Percentiles rank a stretch among this genome's conserved stretches.
These are phyloP conservation scores for Pythium guiyangense DNA, from an alignment of 352 stramenopile genomes.

Conservation along the genomic window DNA sequence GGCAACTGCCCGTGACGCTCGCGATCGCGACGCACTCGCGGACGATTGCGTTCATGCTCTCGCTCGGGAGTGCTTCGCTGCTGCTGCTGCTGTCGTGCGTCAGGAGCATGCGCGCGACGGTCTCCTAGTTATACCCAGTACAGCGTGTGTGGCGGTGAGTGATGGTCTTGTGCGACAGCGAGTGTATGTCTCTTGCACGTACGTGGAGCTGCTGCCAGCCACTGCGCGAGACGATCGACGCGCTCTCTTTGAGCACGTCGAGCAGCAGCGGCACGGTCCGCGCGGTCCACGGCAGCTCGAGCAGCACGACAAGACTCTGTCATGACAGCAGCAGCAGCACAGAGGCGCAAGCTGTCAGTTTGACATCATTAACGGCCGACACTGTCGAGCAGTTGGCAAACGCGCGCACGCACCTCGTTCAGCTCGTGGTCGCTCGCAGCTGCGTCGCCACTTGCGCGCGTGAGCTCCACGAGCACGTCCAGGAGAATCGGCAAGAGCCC, in stretches of 20 bases:
- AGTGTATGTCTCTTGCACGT: background rate
- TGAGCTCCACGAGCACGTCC: constrained; percentile 33
- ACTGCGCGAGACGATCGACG: constrained; percentile 27
- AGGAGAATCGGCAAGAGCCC: constrained; percentile 54
- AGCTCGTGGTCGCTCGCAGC: constrained; percentile 10
- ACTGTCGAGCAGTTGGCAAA: background rate
- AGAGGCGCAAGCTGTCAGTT: too few relatives aligned
- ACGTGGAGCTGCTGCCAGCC: constrained; percentile 62
- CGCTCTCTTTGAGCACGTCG: constrained; percentile 50
- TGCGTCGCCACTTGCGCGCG: background rate
- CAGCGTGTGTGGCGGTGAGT: background rate
- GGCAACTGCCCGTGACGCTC: constrained; percentile 27
- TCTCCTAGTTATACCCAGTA: constrained; percentile 23
- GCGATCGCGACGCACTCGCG: constrained; percentile 59
- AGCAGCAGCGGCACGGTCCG: constrained; percentile 51
- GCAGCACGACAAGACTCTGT: constrained; percentile 51
- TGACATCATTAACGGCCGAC: too few relatives aligned
- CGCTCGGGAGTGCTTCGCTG: constrained; percentile 26
- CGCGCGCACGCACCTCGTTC: constrained; percentile 21
- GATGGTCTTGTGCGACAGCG: background rate
- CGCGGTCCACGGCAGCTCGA: constrained; percentile 64
- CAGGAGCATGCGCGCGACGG: constrained; percentile 37
- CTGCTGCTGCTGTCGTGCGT: background rate
- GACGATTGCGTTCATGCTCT: constrained; percentile 58
- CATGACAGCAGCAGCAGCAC: too few relatives aligned